Percentiles rank a stretch among this genome's conserved stretches.
Evolutionary conservation across 106 monocot genomes (phyloP).

Genomic region (Dendrobium chrysotoxum): DNA sequence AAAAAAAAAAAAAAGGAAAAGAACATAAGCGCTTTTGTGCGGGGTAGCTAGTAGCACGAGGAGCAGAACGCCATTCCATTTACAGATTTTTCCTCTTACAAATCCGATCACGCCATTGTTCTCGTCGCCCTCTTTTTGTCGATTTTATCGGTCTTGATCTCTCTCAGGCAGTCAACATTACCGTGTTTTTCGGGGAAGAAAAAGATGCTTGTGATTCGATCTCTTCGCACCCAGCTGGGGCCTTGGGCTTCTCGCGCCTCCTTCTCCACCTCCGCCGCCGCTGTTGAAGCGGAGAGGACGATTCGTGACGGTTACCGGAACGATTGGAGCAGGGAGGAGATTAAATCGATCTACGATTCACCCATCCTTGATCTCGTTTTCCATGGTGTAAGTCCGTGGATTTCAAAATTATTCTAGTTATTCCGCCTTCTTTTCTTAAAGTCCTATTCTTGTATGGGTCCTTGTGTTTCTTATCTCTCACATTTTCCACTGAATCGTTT

Average conservation of each 20-base stretch:
- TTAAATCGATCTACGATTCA: conserved; percentile 83
- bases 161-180: background rate
- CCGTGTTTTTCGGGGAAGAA: background rate
- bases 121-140: background rate
- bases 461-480: background rate
- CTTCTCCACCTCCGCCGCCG: conserved; percentile 38
- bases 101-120: background rate
- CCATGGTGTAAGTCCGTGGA: conserved; percentile 48
- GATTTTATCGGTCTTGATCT: background rate
- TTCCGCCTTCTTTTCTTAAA: background rate
- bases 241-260: background rate
- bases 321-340: conserved; percentile 74
- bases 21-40: no score
- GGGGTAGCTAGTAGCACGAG: background rate
- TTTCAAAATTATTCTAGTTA: background rate
- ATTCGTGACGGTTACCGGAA: conserved; percentile 83
- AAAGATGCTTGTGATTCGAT: conserved; percentile 2
- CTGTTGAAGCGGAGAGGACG: conserved; percentile 68
- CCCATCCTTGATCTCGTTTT: conserved; percentile 94
- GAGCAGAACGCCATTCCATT: background rate
- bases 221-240: background rate
- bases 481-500: background rate
- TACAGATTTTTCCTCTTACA: background rate
- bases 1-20: no score
- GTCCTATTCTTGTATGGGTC: background rate